phyloP scores from a whole-genome alignment of 108 stramenopile species.

The Parmales sp. region DNA sequence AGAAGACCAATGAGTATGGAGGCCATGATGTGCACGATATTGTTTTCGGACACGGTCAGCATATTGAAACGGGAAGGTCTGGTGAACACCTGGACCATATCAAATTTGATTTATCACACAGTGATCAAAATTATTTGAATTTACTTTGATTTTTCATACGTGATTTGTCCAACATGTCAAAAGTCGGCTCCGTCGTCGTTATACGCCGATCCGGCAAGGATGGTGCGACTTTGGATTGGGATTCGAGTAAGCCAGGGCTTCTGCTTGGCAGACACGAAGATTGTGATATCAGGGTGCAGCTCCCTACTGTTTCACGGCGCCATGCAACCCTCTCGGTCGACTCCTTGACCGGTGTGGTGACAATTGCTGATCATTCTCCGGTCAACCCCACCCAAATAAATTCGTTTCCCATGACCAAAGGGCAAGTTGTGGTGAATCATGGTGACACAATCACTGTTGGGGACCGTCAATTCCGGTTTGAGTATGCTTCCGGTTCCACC shows the following conservation, averaged over 20 bases:
- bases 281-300: constrained; percentile 10
- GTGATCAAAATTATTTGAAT: too few relatives aligned
- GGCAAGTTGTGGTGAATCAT: not conserved
- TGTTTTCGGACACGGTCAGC: too few relatives aligned
- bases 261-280: not conserved
- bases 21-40: too few relatives aligned
- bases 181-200: not conserved
- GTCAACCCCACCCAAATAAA: constrained; percentile 1
- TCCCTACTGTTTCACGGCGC: constrained; percentile 8
- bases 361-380: not conserved
- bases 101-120: too few relatives aligned
- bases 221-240: not conserved
- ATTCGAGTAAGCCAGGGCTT: not conserved
- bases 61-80: too few relatives aligned
- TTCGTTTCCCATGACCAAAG: not conserved
- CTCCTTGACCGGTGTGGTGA: not conserved
- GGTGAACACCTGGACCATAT: too few relatives aligned
- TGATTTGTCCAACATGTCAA: too few relatives aligned
- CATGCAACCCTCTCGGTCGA: constrained; percentile 1
- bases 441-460: constrained; percentile 7
- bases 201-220: not conserved
- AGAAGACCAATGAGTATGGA: too few relatives aligned
- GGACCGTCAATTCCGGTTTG: constrained; percentile 6
- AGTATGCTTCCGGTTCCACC: constrained; percentile 2
- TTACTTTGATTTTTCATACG: too few relatives aligned